These are phyloP conservation scores for Rosa persica DNA, from an alignment of 306 rosid species.

Conservation along the genomic window DNA sequence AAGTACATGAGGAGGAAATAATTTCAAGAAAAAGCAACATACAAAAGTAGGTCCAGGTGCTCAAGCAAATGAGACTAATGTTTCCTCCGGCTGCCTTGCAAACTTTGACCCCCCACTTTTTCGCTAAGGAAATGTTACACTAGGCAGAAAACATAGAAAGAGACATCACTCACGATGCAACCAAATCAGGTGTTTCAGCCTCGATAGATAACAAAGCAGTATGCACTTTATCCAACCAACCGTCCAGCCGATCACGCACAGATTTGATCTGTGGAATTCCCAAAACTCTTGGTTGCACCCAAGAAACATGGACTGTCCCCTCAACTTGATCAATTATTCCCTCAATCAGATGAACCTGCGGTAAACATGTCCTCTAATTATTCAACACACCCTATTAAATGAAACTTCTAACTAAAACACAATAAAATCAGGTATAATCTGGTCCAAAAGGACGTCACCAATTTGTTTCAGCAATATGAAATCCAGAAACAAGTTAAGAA, in stretches of 20 bases:
- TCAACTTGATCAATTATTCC: conserved; percentile 97
- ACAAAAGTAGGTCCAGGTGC: conserved; percentile 42
- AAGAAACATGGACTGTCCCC: conserved; percentile 89
- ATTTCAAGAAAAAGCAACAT: conserved; percentile 49
- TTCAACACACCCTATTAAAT: background rate
- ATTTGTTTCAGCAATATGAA: background rate
- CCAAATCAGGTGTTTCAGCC: conserved; percentile 97
- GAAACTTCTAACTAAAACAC: background rate
- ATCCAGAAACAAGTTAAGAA: background rate
- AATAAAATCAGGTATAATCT: background rate
- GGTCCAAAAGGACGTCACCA: background rate
- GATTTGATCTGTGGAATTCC: conserved; percentile 91
- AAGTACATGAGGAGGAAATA: conserved; percentile 55
- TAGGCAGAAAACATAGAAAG: conserved; percentile 36
- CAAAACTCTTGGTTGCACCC: conserved; percentile 98
- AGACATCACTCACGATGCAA: conserved; percentile 60
- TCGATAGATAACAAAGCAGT: conserved; percentile 81
- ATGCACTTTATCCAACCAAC: conserved; percentile 85
- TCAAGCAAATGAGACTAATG: conserved; percentile 34
- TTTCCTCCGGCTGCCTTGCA: conserved; percentile 35
- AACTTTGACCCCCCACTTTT: conserved; percentile 28
- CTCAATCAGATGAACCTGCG: conserved; percentile 97
- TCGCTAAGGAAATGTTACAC: conserved; percentile 48
- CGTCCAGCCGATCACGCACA: conserved; percentile 76
- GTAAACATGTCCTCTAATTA: background rate